Base-by-base conservation (phyloP, 768 basidiomycete genomes). In the Leccinum arenicola region DNA sequence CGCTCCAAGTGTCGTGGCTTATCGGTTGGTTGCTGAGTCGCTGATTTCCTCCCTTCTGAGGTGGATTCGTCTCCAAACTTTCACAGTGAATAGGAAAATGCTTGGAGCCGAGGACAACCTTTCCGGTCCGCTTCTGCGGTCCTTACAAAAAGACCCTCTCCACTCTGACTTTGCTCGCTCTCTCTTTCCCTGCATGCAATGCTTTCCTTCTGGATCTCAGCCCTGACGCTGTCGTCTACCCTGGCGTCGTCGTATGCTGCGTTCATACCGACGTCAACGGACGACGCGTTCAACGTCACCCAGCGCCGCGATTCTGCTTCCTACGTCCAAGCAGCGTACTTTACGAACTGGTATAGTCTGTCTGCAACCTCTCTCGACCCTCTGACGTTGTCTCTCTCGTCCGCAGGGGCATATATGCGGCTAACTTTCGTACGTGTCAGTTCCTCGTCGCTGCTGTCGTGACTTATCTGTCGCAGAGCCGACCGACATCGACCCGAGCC, bases 371-470 rank as follows among this genome's bases (percentile, higher is more conserved):
- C 31, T 31, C 3, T 15, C 14, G 1, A 15, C 50, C 21, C 10
- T 49, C 60, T 60, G 1, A 65, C 43, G 1, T 7, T 9, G 14
- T 25, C 38, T 43, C 36, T 50, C 52, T 57, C 31, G 15, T 45
- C 50, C 40, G 21, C 50, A 77, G 75, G 84, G 84, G 82, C 11
- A 85, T 86, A 54, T 87, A 86, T 65, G 82, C 76, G 12, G 80
- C 84, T 52, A 83, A 86, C 64, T 87, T 86, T 73, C 84, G 85
- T 85, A 57, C 61, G 80, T 69, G 48, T 61, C 58, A 49, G 45
- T 27, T 19, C 6, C 31, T 59, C 36, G 27, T 33, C 10, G 31
- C 9, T 23, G 61, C 47, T 25, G 15, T 55, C 29, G n/a, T 54
- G 40, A 23, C 64, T 40, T 54, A 63, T 45, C 47, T 29, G 33